Conservation (phyloP, 2,329 filamentous ascomycete genomes). For the Aureobasidium musti region DNA sequence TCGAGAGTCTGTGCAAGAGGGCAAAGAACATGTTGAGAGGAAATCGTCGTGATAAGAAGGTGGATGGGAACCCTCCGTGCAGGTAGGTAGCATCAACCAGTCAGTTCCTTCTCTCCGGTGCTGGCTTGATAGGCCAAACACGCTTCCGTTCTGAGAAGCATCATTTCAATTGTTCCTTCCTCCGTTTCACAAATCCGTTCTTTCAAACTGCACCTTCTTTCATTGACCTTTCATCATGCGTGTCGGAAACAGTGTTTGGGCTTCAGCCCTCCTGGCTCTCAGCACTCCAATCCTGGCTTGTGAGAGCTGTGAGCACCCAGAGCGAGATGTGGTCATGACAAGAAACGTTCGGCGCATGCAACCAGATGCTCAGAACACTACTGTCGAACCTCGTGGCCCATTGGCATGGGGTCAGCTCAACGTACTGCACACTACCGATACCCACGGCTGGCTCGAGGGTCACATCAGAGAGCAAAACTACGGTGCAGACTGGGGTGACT, state of each 20-base stretch:
- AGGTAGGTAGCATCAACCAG: not conserved
- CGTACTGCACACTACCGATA: constrained; percentile 66
- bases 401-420: constrained; percentile 66
- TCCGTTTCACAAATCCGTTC: not conserved
- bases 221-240: constrained; percentile 9
- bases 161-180: not conserved
- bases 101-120: not conserved
- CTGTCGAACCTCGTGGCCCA: constrained; percentile 42
- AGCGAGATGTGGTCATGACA: constrained; percentile 46
- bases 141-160: not conserved
- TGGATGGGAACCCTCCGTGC: not conserved
- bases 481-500: constrained; percentile 67
- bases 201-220: not conserved
- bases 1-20: constrained; percentile 18
- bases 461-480: constrained; percentile 59
- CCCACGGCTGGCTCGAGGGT: constrained; percentile 54
- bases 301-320: constrained; percentile 46
- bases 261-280: constrained; percentile 1
- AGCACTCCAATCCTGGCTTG: constrained; percentile 35
- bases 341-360: constrained; percentile 49
- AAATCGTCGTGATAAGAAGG: not conserved
- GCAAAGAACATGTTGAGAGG: constrained; percentile 11
- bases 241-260: not conserved
- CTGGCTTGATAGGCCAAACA: not conserved
- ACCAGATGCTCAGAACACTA: constrained; percentile 47